Percentiles rank a stretch among this genome's conserved stretches.
Evolutionary conservation across 2,329 filamentous ascomycete species (phyloP).

Genomic region (Sporothrix humicola): DNA sequence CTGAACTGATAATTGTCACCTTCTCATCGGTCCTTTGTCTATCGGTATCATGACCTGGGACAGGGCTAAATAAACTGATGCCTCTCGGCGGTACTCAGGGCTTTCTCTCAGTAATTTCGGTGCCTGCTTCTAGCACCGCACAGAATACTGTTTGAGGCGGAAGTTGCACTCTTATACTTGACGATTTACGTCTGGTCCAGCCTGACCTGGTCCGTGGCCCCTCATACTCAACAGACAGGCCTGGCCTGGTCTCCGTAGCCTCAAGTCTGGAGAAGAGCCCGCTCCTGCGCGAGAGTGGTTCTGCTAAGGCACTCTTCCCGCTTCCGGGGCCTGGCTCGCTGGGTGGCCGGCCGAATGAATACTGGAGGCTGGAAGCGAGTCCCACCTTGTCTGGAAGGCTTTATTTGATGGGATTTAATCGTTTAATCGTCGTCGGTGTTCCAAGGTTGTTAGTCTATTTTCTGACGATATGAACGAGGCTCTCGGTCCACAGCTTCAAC

Average conservation of each 20-base stretch:
- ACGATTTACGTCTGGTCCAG: background rate
- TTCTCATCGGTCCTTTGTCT: background rate
- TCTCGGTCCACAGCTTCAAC: constrained; percentile 4
- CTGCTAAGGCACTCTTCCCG: constrained; percentile 27
- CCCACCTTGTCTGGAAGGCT: background rate
- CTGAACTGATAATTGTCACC: background rate
- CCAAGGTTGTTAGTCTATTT: background rate
- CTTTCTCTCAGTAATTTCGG: constrained; percentile 7
- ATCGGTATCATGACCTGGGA: constrained; percentile 2
- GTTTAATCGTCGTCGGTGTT: background rate
- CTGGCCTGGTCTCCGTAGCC: background rate
- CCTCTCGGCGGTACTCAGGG: background rate
- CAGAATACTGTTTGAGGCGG: background rate
- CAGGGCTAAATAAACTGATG: constrained; percentile 7
- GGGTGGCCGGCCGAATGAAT: background rate
- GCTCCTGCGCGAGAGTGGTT: constrained; percentile 27
- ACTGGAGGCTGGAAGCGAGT: constrained; percentile 10
- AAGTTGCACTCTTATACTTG: background rate
- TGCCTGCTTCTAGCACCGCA: background rate
- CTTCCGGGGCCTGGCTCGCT: background rate
- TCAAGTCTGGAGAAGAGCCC: constrained; percentile 17
- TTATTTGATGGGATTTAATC: background rate
- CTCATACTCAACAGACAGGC: background rate
- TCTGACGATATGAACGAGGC: constrained; percentile 8
- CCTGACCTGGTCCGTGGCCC: background rate